Base-by-base conservation (phyloP, 176 grass and related monocot species). In the Carex parvula region DNA sequence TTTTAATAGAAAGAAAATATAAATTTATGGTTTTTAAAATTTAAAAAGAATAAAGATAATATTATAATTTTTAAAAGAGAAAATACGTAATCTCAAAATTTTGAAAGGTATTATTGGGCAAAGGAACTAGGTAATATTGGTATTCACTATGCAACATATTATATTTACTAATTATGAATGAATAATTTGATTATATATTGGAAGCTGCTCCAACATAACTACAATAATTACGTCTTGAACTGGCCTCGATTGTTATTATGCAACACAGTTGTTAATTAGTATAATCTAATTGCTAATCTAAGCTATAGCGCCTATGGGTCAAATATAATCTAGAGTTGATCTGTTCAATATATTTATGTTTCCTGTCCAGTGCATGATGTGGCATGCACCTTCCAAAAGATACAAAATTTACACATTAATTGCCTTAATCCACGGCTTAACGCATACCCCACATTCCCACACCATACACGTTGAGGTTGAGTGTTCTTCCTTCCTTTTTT, bases 351-450 rank as follows among this genome's bases (percentile, higher is more conserved):
- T 50, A 11, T 52, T 46, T 24, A 8, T 46, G 9, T 22, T 22
- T 22, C 69, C 16, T 72, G 41, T 68, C 8, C 41, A 50, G 53
- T 74, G 14, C 42, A 74, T 52, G 70, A 52, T 17, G 10, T 74
- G 70, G 70, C 42, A 74, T 10, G 70, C 42, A 53, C 20, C 20
- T 74, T 15, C 15, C 26, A 73, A 73, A 73, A 13, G n/a, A 50
- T 73, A 12, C 3, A 73, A 52, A 50, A 75, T 75, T 26, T 1
- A 53, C 21, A 75, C 70, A 75, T 53, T 2, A 50, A 53, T 52
- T 44, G 44, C 70, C 70, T 53, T 75, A 75, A 75, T 75, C 12
- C 21, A 75, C 70, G 70, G 44, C 18, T 75, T 50, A 50, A 48
- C 9, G 46, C 46, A 50, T 50, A 50, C 46, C 10, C 46, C 46